These are phyloP conservation scores for Polytrichum formosum DNA, from an alignment of 225 moss, liverwort and hornwort genomes.

Conservation along the genomic window DNA sequence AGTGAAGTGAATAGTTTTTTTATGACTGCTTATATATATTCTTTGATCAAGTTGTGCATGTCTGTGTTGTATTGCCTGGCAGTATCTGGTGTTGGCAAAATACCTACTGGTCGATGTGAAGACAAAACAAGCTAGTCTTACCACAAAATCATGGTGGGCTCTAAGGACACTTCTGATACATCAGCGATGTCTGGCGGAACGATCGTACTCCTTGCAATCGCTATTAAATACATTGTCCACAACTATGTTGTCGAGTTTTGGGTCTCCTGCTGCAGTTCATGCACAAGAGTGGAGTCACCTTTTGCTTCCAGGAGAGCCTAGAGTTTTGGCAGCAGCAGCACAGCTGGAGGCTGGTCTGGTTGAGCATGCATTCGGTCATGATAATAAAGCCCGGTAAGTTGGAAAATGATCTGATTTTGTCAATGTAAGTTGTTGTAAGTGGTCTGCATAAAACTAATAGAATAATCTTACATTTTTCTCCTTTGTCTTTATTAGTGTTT, in stretches of 20 bases:
- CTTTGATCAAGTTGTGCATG: constrained; percentile 1
- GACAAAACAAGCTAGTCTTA: constrained; percentile 28
- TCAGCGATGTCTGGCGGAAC: constrained; percentile 82
- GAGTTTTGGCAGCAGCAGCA: constrained; percentile 60
- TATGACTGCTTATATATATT: too few species aligned
- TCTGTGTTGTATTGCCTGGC: constrained; percentile 42
- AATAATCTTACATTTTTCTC: too few species aligned
- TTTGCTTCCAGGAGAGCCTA: constrained; percentile 57
- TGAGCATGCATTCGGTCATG: constrained; percentile 83
- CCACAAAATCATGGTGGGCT: constrained; percentile 80
- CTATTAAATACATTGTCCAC: constrained; percentile 40
- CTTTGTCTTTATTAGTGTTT: too few species aligned
- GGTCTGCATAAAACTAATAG: too few species aligned
- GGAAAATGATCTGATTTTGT: not conserved
- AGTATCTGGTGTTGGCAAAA: constrained; percentile 93
- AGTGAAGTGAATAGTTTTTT: too few species aligned
- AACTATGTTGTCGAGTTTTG: constrained; percentile 48
- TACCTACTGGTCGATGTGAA: constrained; percentile 63
- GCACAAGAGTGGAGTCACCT: constrained; percentile 57
- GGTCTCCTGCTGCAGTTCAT: constrained; percentile 60
- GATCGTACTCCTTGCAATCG: constrained; percentile 69
- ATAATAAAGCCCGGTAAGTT: constrained; percentile 78
- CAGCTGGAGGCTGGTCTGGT: constrained; percentile 80
- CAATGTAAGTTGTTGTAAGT: too few species aligned
- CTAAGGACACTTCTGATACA: constrained; percentile 70